Percentiles rank a stretch among this genome's conserved stretches.
These are phyloP conservation scores for Castanea mollissima DNA, from an alignment of 306 rosid species.

Conservation along the genomic window DNA sequence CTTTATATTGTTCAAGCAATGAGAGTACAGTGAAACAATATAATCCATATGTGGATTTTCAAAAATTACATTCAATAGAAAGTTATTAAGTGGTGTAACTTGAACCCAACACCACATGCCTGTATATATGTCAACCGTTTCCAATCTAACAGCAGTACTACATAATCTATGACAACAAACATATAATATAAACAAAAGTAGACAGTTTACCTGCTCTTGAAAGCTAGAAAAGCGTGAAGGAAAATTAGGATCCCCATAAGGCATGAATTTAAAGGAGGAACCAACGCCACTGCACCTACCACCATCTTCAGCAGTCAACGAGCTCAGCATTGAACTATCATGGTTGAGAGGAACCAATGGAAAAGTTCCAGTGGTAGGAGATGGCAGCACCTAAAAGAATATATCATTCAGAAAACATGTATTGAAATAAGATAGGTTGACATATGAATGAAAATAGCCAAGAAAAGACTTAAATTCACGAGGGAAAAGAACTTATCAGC, in stretches of 20 bases:
- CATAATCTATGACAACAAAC: background rate
- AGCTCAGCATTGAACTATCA: conserved; percentile 29
- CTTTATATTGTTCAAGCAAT: too few relatives aligned
- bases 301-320: conserved; percentile 26
- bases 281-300: conserved; percentile 18
- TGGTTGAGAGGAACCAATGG: conserved; percentile 29
- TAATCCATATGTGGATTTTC: too few relatives aligned
- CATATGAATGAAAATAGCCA: background rate
- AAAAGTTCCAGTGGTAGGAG: conserved; percentile 85
- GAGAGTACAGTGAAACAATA: too few relatives aligned
- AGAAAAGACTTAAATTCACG: background rate
- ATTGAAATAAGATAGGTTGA: background rate
- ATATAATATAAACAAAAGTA: background rate
- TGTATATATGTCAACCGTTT: too few relatives aligned
- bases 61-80: too few relatives aligned
- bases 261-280: conserved; percentile 31
- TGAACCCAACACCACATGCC: too few relatives aligned
- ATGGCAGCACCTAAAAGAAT: conserved; percentile 55
- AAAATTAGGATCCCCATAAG: conserved; percentile 23
- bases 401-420: background rate
- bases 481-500: background rate
- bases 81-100: too few relatives aligned
- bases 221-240: conserved; percentile 26
- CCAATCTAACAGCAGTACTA: too few relatives aligned
- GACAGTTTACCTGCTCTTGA: conserved; percentile 46